A percentile compares a stretch with the other conserved stretches of the same genome.
Conservation (phyloP, 768 basidiomycete species). For the Suillus subaureus region DNA sequence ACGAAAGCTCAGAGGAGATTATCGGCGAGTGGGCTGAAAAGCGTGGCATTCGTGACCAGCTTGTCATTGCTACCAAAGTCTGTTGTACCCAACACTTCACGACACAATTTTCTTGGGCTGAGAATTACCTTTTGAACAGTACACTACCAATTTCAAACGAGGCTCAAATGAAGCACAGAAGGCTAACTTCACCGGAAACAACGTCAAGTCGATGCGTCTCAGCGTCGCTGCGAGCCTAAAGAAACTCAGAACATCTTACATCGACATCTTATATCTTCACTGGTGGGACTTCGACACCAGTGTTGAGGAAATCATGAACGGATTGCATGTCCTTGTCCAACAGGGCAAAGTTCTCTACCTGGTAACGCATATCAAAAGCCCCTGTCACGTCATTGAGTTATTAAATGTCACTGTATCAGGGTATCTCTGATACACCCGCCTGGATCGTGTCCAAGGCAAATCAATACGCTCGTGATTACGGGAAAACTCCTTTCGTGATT, state of each 20-base stretch:
- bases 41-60: slow-evolving; percentile 44
- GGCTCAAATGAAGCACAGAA: slow-evolving; percentile 30
- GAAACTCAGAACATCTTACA: slow-evolving; percentile 26
- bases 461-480: slow-evolving; percentile 43
- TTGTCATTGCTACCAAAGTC: slow-evolving; percentile 48
- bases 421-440: slow-evolving; percentile 38
- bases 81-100: background rate
- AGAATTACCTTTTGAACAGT: slow-evolving; percentile 15
- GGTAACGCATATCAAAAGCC: slow-evolving; percentile 10
- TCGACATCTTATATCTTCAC: slow-evolving; percentile 28
- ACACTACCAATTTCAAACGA: slow-evolving; percentile 23
- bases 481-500: slow-evolving; percentile 46
- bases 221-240: slow-evolving; percentile 35
- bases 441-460: slow-evolving; percentile 45
- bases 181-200: slow-evolving; percentile 50
- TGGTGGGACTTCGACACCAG: slow-evolving; percentile 42
- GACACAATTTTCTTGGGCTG: background rate
- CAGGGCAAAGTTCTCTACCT: slow-evolving; percentile 43
- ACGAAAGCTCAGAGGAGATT: slow-evolving; percentile 44
- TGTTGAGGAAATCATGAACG: slow-evolving; percentile 43
- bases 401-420: slow-evolving; percentile 12
- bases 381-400: slow-evolving; percentile 10
- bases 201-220: slow-evolving; percentile 44
- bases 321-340: slow-evolving; percentile 39
- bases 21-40: slow-evolving; percentile 51